Percentiles rank a stretch among this genome's conserved stretches.
Evolutionary conservation across 495 filamentous ascomycete species (phyloP).

Genomic region (Lophiotrema nucula): DNA sequence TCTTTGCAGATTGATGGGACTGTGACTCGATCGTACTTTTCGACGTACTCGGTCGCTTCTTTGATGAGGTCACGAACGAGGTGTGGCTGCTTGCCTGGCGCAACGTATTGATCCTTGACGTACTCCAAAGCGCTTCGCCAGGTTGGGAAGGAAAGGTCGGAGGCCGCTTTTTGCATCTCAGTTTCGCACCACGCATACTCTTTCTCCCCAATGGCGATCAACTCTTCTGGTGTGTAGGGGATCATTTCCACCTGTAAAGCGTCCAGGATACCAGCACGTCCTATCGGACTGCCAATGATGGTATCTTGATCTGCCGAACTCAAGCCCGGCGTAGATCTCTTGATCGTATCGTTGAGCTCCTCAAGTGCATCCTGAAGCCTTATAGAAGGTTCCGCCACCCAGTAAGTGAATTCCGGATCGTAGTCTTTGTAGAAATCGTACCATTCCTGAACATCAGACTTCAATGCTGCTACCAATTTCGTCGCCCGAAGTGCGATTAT

Average conservation of each 20-base stretch:
- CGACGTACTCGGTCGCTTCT: slow-evolving; percentile 47
- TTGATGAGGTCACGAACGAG: slow-evolving; percentile 46
- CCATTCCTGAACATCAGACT: slow-evolving; percentile 42
- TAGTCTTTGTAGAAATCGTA: slow-evolving; percentile 50
- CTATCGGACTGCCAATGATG: too few species aligned
- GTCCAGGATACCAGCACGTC: too few species aligned
- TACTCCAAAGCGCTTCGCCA: slow-evolving; percentile 53
- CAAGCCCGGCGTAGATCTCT: slow-evolving; percentile 46
- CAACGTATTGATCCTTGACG: slow-evolving; percentile 53
- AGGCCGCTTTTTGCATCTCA: slow-evolving; percentile 45
- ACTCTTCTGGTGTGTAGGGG: slow-evolving; percentile 50
- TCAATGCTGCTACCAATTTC: slow-evolving; percentile 40
- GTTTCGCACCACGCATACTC: slow-evolving; percentile 47
- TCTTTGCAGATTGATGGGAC: slow-evolving; percentile 51
- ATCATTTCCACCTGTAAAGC: too few species aligned
- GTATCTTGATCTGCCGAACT: too few species aligned
- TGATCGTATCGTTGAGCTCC: slow-evolving; percentile 35
- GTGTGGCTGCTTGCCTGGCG: slow-evolving; percentile 48
- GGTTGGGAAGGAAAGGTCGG: slow-evolving; percentile 34
- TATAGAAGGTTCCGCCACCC: slow-evolving; percentile 45
- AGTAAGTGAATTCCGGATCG: slow-evolving; percentile 52
- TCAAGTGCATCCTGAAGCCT: slow-evolving; percentile 38
- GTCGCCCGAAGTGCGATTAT: slow-evolving; percentile 44
- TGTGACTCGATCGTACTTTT: slow-evolving; percentile 50
- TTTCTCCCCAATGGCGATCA: slow-evolving; percentile 48